Base-by-base conservation (phyloP, 2,329 filamentous ascomycete species). In the Exophiala dermatitidis region DNA sequence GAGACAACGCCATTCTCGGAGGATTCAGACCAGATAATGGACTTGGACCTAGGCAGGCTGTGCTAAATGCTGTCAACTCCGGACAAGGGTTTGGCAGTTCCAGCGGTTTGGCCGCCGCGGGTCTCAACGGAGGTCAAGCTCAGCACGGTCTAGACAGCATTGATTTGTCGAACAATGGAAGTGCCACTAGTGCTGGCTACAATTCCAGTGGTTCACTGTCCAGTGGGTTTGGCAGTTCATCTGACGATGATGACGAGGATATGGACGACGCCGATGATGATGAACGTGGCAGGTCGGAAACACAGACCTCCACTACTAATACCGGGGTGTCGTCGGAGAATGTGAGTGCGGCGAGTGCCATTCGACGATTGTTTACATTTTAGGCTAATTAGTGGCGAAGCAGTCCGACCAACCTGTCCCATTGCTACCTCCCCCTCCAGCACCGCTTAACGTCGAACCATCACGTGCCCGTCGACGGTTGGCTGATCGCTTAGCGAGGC, bases 1-100 rank as follows among this genome's bases (percentile, higher is more conserved):
- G 91, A 58, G 93, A 98, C 66, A 98, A 98, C 67, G 93, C 93
- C n/a, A 95, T 97, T 49, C 83, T 98, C 3, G 93, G 93, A 44
- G 93, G 93, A 4, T 90, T 97, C 7, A 82, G 93, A 56, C 93
- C 93, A 1, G 93, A 97, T 62, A 86, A 94, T 68, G 86, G 87
- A 26, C 81, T 95, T 63, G 88, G 85, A 40, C 86, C 90, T 64
- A 81, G 90, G 52, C 79, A 82, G 63, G 82, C 84, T 47, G 83
- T 83, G 48, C 69, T 82, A 55, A 82, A 79, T 60, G 76, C 79
- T 37, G 77, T 81, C 44, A 78, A 77, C 60, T 74, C 77, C 41
- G 73, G 77, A 26, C 78, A 79, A 56, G 75, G 77, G 46, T 82
- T 83, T 56, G 78, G 78, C 46, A 69, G 69, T 31, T 87, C 85